Evolutionary conservation across 2,329 filamentous ascomycete genomes (phyloP), one percentile per base, ranked within the genome.

Genomic region (Helotiales sp.): DNA sequence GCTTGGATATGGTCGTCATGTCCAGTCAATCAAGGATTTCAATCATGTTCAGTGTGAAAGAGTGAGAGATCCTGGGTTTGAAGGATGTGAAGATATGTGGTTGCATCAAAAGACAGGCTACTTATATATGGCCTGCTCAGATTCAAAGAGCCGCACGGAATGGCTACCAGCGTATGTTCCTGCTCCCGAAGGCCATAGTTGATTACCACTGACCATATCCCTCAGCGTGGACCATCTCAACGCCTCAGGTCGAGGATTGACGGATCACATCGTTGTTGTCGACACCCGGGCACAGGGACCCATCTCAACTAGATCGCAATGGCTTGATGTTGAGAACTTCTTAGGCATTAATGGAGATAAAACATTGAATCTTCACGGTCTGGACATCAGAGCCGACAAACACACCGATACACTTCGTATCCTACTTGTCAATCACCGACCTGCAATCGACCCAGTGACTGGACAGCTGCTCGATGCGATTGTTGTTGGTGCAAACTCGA

Each of bases 361-460:
- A 10, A 67, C 66, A 5, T 55, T 74, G 9, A 69, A 70, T 52
- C 64, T 75, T 27, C 69, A 71, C 17, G 70, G 69, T 3, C 63
- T 75, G 17, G 70, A 74, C 52, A 66, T 72, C 15, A 60, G 63
- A n/a, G 56, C 64, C 9, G 66, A 67, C 53, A 25, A 58, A 5
- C 42, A 67, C 15, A 57, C 63, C 4, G 58, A 63, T 34, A 56
- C 49, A 4, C 57, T 72, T 17, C 63, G 64, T 8, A 67, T 74
- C 42, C 68, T 71, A 53, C 60, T 75, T 33, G 65, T 74, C 55
- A 75, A 74, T 48, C 68, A 71, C 31, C 66, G 69, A 13, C 72
- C 71, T 17, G 67, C 70, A 6, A 60, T 72, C 24, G 66, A 74
- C 53, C 48, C 62, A n/a, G 40, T 54, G 8, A 72, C 69, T 1